Base-by-base conservation (phyloP, 768 basidiomycete species). In the Mycena haematopus region DNA sequence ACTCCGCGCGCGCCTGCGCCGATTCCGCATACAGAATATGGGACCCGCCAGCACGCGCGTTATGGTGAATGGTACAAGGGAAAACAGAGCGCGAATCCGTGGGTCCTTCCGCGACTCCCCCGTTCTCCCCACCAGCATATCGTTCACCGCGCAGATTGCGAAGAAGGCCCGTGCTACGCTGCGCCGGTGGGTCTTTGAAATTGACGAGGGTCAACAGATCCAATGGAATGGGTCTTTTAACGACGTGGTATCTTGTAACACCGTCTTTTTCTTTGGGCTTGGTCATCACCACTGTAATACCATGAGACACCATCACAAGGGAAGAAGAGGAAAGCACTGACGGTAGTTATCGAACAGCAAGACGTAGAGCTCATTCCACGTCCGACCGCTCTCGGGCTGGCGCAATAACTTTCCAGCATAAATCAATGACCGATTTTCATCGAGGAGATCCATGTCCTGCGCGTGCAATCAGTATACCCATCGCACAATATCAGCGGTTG, bases 271-370 rank as follows among this genome's bases (percentile, higher is more conserved):
- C 90, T 68, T 90, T 91, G 2, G 87, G 78, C 72, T 96, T 96
- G 14, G 93, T 94, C 84, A 95, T 85, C 35, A 96, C 92, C 74
- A 96, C 95, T 95, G 70, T 7, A 67, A 24, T 21, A 46, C 24
- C n/a, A 21, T 42, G 24, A 52, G 55, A 42, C 36, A 36, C 11
- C 27, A 53, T 61, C 19, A n/a, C n/a, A n/a, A n/a, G 25, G 24
- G n/a, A 55, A 29, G 42, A 8, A 45, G 40, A 33, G 60, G 25
- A 31, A 33, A n/a, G 17, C 15, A 75, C 92, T 75, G 62, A 94
- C 95, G 75, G 69, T 98, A 99, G 70, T 99, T 95, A 75, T 99
- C 97, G 69, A 99, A 97, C 3, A 99, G 79, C 56, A 98, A 80
- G 9, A 96, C 90, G 65, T 89, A 91, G 8, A 96, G 82, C 74